Evolutionary conservation across 768 basidiomycete genomes (phyloP), one percentile per base, ranked within the genome.

Genomic region (Lactifluus piperatus): DNA sequence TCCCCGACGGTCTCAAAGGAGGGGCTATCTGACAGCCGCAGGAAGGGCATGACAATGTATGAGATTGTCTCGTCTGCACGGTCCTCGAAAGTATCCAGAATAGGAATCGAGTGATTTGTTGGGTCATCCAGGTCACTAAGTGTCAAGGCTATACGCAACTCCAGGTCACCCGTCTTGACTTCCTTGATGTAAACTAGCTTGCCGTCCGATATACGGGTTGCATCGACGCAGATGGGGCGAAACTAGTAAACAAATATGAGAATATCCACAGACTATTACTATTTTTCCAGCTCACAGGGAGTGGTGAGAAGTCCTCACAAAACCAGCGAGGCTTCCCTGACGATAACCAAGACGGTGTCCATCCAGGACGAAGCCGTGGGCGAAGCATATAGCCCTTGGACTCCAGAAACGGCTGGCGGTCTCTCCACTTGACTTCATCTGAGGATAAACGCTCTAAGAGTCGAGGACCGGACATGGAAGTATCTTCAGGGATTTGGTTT

Each of bases 171-270:
- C 0, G 57, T 55, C 5, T 22, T 0, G 0, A 73, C 60, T 1
- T 44, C 41, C 27, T 76, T 76, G n/a, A 76, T 59, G 14, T 64
- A 67, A 0, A 76, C 70, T 1, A 64, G 47, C 4, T 37, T 58
- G 0, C 58, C 65, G 27, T 75, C 73, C 2, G 66, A 65, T 2
- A 65, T 56, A 6, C 72, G 66, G 0, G 65, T 71, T 0, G 73
- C 74, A 37, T 76, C 75, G 3, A 72, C 60, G 0, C 66, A 49
- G 14, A 66, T 26, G 0, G 51, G 45, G 1, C 58, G 57, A 9
- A 30, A 1, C 54, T 56, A 5, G 9, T 26, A 7, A 57, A 37
- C n/a, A 54, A 22, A 52, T 2, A 34, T 34, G 5, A 43, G 24
- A 29, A 54, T 8, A 27, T 22, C 4, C 32, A 51, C 3, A 5